These are phyloP conservation scores for Sapria himalayana DNA, from an alignment of 345 rosid species.

Conservation along the genomic window DNA sequence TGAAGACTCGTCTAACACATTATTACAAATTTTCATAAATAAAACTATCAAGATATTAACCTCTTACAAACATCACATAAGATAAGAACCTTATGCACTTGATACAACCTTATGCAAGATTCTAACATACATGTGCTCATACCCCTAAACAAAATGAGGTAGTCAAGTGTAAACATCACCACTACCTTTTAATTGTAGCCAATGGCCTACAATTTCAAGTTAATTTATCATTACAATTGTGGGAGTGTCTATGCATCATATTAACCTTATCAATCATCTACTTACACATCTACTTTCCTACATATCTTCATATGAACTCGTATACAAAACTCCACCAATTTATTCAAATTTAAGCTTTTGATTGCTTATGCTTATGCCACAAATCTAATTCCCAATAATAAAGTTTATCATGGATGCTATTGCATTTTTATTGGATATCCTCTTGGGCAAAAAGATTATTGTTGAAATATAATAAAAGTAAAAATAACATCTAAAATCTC, in stretches of 20 bases:
- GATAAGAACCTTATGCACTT: too few species aligned
- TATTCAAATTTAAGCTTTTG: background rate
- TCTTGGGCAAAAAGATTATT: background rate
- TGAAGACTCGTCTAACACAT: too few species aligned
- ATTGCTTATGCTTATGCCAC: background rate
- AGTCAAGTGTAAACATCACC: too few species aligned
- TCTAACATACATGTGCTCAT: too few species aligned
- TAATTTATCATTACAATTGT: background rate
- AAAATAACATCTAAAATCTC: too few species aligned
- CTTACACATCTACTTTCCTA: background rate
- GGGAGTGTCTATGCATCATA: background rate
- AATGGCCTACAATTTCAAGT: background rate
- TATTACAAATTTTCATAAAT: too few species aligned
- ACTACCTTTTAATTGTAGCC: background rate
- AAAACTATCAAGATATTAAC: too few species aligned
- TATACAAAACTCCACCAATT: too few species aligned
- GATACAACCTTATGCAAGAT: too few species aligned
- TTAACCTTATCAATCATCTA: background rate
- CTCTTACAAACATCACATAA: too few species aligned
- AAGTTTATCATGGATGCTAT: background rate
- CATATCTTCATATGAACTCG: background rate
- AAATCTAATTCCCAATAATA: background rate
- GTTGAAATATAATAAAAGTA: too few species aligned
- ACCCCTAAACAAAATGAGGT: too few species aligned
- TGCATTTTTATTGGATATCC: background rate